phyloP scores from a whole-genome alignment of 2,329 filamentous ascomycete species.

The Pochonia chlamydosporia region DNA sequence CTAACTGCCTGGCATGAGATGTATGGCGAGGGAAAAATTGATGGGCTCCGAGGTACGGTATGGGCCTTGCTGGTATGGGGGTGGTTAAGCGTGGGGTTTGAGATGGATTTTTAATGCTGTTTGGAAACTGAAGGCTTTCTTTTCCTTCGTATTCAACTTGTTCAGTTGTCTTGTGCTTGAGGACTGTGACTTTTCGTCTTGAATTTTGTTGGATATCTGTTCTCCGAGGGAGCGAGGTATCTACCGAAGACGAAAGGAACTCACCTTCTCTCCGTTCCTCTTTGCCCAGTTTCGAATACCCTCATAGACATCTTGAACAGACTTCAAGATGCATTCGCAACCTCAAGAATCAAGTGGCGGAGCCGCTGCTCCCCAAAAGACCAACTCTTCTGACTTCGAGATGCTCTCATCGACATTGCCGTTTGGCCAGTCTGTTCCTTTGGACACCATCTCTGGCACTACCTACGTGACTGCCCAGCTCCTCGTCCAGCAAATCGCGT shows the following conservation, averaged over 20 bases:
- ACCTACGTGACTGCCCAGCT: conserved; percentile 92
- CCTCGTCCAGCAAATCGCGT: conserved; percentile 92
- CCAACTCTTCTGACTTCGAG: conserved; percentile 23
- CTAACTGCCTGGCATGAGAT: not conserved
- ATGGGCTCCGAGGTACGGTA: conserved; percentile 1
- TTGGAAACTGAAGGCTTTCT: not conserved
- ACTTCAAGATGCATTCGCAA: conserved; percentile 26
- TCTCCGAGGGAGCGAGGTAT: not conserved
- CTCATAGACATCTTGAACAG: not conserved
- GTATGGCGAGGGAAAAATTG: conserved; percentile 11
- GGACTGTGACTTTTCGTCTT: not conserved
- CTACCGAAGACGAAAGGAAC: not conserved
- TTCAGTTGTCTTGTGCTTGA: not conserved
- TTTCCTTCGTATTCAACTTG: not conserved
- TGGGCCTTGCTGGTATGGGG: too few relatives aligned
- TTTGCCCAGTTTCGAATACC: not conserved
- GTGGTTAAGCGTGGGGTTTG: not conserved
- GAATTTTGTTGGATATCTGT: not conserved
- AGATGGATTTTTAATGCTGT: not conserved
- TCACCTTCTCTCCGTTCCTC: not conserved
- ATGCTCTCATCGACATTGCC: conserved; percentile 48
- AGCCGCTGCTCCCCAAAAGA: conserved; percentile 18
- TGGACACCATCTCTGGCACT: conserved; percentile 68
- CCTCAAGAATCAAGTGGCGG: conserved; percentile 30
- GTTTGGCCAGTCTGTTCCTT: conserved; percentile 49